Evolutionary conservation across 2,329 filamentous ascomycete genomes (phyloP).

Genomic region (Penicillium expansum): DNA sequence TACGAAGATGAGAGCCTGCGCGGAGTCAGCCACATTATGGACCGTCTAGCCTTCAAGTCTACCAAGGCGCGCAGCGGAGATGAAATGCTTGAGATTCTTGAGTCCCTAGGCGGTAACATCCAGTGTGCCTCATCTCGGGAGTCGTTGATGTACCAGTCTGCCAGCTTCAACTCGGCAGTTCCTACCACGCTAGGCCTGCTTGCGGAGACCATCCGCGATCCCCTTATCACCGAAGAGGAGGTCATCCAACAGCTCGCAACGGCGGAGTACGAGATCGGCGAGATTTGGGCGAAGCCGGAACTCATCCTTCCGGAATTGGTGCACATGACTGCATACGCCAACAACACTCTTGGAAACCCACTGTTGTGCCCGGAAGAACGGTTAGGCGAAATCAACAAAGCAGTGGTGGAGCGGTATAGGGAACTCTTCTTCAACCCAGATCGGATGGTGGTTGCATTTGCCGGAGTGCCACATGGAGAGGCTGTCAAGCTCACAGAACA

Average conservation of each 20-base stretch:
- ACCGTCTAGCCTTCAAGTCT: conserved; percentile 89
- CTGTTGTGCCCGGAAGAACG: conserved; percentile 85
- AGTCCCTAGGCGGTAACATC: conserved; percentile 89
- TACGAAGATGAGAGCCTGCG: conserved; percentile 84
- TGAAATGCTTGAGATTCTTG: conserved; percentile 81
- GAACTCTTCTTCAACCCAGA: conserved; percentile 84
- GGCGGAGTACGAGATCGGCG: conserved; percentile 89
- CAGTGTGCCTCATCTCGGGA: conserved; percentile 95
- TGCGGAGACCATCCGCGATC: conserved; percentile 89
- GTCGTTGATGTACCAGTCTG: conserved; percentile 97
- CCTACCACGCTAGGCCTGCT: conserved; percentile 77
- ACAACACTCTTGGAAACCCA: conserved; percentile 93
- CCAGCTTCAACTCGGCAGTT: conserved; percentile 93
- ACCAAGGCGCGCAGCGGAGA: conserved; percentile 71
- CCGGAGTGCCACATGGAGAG: conserved; percentile 77
- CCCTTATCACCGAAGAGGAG: conserved; percentile 80
- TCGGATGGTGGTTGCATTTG: conserved; percentile 90
- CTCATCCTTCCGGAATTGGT: conserved; percentile 92
- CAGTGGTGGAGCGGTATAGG: conserved; percentile 74
- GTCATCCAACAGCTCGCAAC: conserved; percentile 84
- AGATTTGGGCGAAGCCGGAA: conserved; percentile 97
- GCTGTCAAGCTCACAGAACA: conserved; percentile 77
- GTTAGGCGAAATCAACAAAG: conserved; percentile 68
- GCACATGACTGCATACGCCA: conserved; percentile 91
- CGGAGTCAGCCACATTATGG: conserved; percentile 93